Conservation (phyloP, 2,329 filamentous ascomycete genomes). For the Hypoxylon sp. region DNA sequence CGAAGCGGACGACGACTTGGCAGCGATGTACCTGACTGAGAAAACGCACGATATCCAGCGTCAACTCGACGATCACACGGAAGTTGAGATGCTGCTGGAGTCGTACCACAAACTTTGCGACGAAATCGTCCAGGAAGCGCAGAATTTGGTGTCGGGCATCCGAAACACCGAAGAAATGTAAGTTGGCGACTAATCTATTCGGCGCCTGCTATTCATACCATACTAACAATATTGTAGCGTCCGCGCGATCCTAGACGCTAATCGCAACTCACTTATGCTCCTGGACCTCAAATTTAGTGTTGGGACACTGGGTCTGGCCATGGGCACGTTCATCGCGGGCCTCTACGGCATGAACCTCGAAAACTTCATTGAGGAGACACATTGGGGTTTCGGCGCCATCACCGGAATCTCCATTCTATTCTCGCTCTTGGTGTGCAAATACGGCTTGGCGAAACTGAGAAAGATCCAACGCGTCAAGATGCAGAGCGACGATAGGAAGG, state of each 20-base stretch:
- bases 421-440: slow-evolving; percentile 83
- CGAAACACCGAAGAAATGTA: slow-evolving; percentile 99
- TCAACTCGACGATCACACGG: slow-evolving; percentile 89
- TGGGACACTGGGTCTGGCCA: slow-evolving; percentile 92
- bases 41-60: slow-evolving; percentile 81
- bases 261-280: slow-evolving; percentile 98
- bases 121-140: slow-evolving; percentile 95
- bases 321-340: slow-evolving; percentile 95
- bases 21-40: slow-evolving; percentile 95
- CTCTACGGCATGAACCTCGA: slow-evolving; percentile 99
- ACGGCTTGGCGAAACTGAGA: slow-evolving; percentile 86
- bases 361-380: slow-evolving; percentile 96
- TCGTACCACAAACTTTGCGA: slow-evolving; percentile 98
- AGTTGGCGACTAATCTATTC: slow-evolving; percentile 55
- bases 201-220: neutral
- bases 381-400: slow-evolving; percentile 86
- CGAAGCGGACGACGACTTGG: slow-evolving; percentile 95
- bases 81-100: slow-evolving; percentile 96
- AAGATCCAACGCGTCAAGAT: slow-evolving; percentile 91
- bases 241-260: slow-evolving; percentile 96
- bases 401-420: slow-evolving; percentile 79
- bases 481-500: slow-evolving; percentile 65
- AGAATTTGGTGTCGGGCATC: slow-evolving; percentile 93
- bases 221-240: slow-evolving; percentile 71
- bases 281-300: slow-evolving; percentile 97